phyloP scores from a whole-genome alignment of 208 protist species.

The Leishmania guyanensis region DNA sequence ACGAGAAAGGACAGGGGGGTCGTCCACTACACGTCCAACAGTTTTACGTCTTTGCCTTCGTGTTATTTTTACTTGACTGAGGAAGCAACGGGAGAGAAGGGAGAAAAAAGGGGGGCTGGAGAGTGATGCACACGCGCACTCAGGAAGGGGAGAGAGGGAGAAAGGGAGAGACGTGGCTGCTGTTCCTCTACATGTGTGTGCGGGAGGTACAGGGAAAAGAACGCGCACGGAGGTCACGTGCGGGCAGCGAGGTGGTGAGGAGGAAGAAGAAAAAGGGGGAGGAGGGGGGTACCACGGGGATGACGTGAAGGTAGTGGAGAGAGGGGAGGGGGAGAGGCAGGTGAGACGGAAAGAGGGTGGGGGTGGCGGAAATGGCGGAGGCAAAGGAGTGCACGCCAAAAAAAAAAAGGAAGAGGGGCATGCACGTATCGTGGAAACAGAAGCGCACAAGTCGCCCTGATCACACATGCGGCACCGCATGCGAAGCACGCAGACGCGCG shows the following conservation, averaged over 20 bases:
- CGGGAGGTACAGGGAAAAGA: background rate
- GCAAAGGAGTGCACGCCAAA: background rate
- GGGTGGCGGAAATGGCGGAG: background rate
- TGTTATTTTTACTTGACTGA: background rate
- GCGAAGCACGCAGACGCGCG: background rate
- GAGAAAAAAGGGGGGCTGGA: background rate
- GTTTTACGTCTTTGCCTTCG: background rate
- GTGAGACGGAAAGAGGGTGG: background rate
- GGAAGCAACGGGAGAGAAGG: background rate
- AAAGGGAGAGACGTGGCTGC: too few species aligned
- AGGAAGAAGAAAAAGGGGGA: background rate
- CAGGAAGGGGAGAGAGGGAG: background rate
- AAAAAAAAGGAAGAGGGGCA: conserved; percentile 6
- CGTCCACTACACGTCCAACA: background rate
- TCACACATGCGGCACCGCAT: background rate
- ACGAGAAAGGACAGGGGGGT: background rate
- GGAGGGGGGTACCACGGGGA: background rate
- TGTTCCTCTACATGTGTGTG: too few species aligned
- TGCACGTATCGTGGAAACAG: background rate
- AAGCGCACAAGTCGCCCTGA: background rate
- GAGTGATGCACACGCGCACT: background rate
- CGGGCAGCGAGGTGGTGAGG: too few species aligned
- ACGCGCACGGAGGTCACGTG: background rate
- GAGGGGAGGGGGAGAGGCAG: background rate
- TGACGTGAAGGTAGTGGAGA: background rate